phyloP scores from a whole-genome alignment of 768 basidiomycete genomes.

The Lentinula lateritia region DNA sequence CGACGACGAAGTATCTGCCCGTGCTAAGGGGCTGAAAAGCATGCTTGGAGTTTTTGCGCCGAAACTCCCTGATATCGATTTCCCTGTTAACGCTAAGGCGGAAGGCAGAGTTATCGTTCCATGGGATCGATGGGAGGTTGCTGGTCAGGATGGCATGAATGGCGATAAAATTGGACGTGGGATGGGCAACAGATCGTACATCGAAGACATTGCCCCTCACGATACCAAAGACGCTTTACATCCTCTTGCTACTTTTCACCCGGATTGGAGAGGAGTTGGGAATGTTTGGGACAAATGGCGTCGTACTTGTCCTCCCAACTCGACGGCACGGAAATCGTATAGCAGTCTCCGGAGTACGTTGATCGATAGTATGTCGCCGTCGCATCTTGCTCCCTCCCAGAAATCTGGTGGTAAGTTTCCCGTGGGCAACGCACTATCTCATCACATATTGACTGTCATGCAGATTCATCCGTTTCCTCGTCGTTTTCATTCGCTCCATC shows the following conservation, averaged over 20 bases:
- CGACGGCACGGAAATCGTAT: conserved; percentile 79
- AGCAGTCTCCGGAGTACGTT: conserved; percentile 61
- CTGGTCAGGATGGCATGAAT: neutral
- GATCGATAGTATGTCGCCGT: conserved; percentile 5
- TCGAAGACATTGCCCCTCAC: neutral
- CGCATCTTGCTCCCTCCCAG: neutral
- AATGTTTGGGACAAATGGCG: conserved; percentile 94
- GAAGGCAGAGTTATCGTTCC: conserved; percentile 92
- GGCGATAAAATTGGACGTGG: neutral
- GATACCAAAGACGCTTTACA: neutral
- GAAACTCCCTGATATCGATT: conserved; percentile 81
- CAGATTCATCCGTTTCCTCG: conserved; percentile 12
- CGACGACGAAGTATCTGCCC: conserved; percentile 66
- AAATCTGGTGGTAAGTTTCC: neutral
- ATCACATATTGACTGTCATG: neutral
- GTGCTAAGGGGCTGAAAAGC: conserved; percentile 68
- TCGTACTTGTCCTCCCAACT: conserved; percentile 75
- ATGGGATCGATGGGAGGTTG: conserved; percentile 58
- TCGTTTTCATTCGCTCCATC: conserved; percentile 60
- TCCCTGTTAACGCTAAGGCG: conserved; percentile 89
- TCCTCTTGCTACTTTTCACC: conserved; percentile 41
- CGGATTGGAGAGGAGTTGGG: conserved; percentile 83
- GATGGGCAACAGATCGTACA: neutral
- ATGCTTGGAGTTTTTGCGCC: conserved; percentile 47
- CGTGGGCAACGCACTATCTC: neutral